phyloP scores from a whole-genome alignment of 805 yeast genomes.

The Teunomyces tritomae region DNA sequence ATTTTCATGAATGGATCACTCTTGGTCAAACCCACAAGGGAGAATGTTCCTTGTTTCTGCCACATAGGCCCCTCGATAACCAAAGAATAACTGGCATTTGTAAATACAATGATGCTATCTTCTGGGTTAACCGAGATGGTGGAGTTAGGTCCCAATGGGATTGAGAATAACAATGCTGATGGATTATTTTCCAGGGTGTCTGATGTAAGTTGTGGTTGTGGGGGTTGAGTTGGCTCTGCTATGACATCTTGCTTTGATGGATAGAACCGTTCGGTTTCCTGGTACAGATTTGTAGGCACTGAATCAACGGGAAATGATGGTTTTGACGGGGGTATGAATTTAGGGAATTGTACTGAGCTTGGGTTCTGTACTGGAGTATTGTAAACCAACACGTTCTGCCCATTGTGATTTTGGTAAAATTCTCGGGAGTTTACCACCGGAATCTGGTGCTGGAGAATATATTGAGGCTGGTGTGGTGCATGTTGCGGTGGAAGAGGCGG shows the following conservation, averaged over 20 bases:
- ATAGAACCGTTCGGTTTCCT: too few relatives aligned
- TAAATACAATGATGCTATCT: conserved; percentile 32
- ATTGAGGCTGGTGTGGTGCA: background rate
- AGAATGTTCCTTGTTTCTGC: conserved; percentile 40
- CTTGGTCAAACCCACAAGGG: conserved; percentile 40
- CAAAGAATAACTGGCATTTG: conserved; percentile 34
- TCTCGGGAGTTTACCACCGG: background rate
- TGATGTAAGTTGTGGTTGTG: background rate
- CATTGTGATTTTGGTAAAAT: background rate
- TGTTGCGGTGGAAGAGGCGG: too few relatives aligned
- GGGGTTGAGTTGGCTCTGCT: background rate
- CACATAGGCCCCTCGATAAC: conserved; percentile 36
- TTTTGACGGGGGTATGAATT: background rate
- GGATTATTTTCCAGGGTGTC: background rate
- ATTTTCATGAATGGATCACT: conserved; percentile 38
- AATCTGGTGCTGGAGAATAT: background rate
- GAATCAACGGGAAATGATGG: background rate
- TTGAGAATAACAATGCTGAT: conserved; percentile 10
- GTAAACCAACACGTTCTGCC: background rate
- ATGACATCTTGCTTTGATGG: too few relatives aligned
- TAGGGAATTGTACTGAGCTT: background rate
- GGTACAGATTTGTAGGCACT: background rate
- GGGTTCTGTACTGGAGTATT: background rate
- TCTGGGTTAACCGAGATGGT: conserved; percentile 29
- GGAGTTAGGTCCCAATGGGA: conserved; percentile 37